Evolutionary conservation across 495 filamentous ascomycete genomes (phyloP).

Genomic region (Xylaria nigripes): DNA sequence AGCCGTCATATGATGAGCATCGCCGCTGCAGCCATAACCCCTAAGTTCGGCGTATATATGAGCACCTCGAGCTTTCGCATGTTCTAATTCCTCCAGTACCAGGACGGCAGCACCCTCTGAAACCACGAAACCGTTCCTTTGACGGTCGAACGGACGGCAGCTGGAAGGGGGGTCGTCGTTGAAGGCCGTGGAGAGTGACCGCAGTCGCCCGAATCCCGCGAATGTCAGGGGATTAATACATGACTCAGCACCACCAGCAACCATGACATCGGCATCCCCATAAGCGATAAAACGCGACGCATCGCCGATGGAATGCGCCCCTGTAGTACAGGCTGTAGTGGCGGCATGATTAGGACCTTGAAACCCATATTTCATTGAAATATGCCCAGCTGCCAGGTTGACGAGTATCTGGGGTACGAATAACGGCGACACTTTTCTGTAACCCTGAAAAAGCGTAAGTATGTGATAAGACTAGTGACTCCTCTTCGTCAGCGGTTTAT

Average conservation of each 20-base stretch:
- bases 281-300: constrained; percentile 82
- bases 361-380: constrained; percentile 88
- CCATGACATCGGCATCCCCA: constrained; percentile 89
- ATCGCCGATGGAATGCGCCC: constrained; percentile 89
- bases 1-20: constrained; percentile 89
- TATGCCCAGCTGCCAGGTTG: constrained; percentile 88
- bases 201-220: constrained; percentile 79
- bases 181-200: constrained; percentile 72
- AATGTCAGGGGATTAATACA: constrained; percentile 94
- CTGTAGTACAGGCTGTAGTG: constrained; percentile 92
- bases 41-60: constrained; percentile 80
- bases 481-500: neutral
- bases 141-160: constrained; percentile 82
- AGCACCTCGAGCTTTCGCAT: constrained; percentile 71
- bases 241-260: constrained; percentile 87
- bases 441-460: constrained; percentile 49
- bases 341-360: constrained; percentile 84
- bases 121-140: constrained; percentile 80
- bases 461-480: neutral
- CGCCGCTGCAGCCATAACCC: constrained; percentile 81
- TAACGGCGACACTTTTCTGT: constrained; percentile 83
- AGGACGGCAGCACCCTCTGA: constrained; percentile 85
- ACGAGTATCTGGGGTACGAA: constrained; percentile 91
- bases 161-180: constrained; percentile 66
- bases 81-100: constrained; percentile 82